Evolutionary conservation across 2,329 filamentous ascomycete genomes (phyloP).

Genomic region (Phyllosticta capitalensis): DNA sequence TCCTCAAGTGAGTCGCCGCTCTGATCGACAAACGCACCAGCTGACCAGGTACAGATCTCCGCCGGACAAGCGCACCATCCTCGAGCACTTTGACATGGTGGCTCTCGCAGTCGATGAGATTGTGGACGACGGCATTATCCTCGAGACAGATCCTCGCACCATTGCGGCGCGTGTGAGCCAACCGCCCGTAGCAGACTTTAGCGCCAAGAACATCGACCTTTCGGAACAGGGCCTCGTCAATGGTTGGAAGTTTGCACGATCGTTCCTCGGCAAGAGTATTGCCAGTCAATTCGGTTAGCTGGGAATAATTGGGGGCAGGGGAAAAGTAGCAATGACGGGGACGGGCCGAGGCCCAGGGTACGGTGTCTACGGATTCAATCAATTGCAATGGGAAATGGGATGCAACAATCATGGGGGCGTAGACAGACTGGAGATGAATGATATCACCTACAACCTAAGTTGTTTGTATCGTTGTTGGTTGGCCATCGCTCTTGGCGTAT

Average conservation of each 20-base stretch:
- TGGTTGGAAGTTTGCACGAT: conserved; percentile 75
- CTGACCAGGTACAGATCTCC: conserved; percentile 56
- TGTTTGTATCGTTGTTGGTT: background rate
- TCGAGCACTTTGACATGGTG: conserved; percentile 97
- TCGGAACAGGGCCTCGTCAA: conserved; percentile 94
- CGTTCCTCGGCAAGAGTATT: conserved; percentile 72
- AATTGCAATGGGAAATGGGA: background rate
- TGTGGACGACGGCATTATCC: conserved; percentile 65
- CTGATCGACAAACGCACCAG: background rate
- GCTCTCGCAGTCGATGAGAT: conserved; percentile 84
- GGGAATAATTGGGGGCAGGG: background rate
- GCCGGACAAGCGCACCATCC: conserved; percentile 92
- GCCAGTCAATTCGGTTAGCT: background rate
- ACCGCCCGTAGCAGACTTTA: conserved; percentile 80
- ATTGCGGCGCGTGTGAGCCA: conserved; percentile 87
- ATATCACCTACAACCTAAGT: background rate
- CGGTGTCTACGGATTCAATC: background rate
- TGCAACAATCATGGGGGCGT: background rate
- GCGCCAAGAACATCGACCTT: conserved; percentile 84
- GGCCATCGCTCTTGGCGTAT: background rate
- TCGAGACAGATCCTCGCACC: conserved; percentile 93
- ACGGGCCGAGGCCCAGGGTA: background rate
- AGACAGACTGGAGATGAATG: background rate
- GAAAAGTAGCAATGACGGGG: background rate
- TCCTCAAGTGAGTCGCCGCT: conserved; percentile 67